Conservation (phyloP, 768 basidiomycete species). For the Mycena albidolilacea region DNA sequence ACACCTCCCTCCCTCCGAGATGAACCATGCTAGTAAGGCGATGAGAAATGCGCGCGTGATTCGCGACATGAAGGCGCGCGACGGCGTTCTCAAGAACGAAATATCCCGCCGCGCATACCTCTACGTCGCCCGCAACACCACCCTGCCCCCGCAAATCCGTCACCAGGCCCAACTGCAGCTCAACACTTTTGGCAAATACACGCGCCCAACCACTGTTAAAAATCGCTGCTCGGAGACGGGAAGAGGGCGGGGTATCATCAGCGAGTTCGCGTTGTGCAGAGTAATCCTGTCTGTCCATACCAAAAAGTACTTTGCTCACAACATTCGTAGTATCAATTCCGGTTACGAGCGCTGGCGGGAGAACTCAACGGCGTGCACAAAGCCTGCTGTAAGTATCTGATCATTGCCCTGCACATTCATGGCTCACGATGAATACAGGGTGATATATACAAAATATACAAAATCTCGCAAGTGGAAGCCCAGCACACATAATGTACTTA, state of each 20-base stretch:
- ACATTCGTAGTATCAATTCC: slow-evolving; percentile 84
- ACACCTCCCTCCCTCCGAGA: neutral
- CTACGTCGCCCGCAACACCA: slow-evolving; percentile 93
- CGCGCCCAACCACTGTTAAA: slow-evolving; percentile 89
- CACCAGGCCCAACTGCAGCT: slow-evolving; percentile 96
- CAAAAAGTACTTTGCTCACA: slow-evolving; percentile 12
- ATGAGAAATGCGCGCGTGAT: slow-evolving; percentile 69
- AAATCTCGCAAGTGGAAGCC: slow-evolving; percentile 7
- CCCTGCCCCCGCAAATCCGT: slow-evolving; percentile 89
- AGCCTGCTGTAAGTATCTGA: slow-evolving; percentile 73
- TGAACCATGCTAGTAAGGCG: slow-evolving; percentile 22
- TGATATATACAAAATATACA: slow-evolving; percentile 29
- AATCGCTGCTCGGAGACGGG: slow-evolving; percentile 92
- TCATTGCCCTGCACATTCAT: slow-evolving; percentile 3
- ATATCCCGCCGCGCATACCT: slow-evolving; percentile 91
- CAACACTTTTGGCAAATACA: slow-evolving; percentile 87
- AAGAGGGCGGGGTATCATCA: slow-evolving; percentile 88
- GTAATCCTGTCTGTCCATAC: slow-evolving; percentile 57
- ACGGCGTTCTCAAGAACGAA: slow-evolving; percentile 81
- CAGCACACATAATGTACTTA: neutral
- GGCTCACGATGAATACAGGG: slow-evolving; percentile 28
- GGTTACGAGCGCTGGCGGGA: slow-evolving; percentile 84
- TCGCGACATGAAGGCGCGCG: slow-evolving; percentile 85
- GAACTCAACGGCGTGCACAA: slow-evolving; percentile 92
- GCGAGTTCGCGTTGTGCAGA: slow-evolving; percentile 89